Conservation (phyloP, 2,329 filamentous ascomycete species). For the Fusarium duplospermum region DNA sequence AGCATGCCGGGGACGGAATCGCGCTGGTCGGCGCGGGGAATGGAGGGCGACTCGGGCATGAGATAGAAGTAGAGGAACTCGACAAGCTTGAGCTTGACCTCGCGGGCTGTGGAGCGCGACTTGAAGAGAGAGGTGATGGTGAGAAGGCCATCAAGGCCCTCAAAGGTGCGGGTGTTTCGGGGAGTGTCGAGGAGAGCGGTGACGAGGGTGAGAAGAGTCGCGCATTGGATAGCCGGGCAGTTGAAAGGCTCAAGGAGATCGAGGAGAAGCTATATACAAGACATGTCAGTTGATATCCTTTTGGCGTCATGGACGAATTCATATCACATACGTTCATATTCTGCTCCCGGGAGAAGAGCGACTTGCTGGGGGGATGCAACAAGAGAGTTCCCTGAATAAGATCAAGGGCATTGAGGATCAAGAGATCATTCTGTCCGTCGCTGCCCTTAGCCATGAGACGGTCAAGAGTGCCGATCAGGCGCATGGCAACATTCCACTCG, state of each 20-base stretch:
- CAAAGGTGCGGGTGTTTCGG: conserved; percentile 90
- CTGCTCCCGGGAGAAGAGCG: conserved; percentile 86
- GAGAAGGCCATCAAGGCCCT: conserved; percentile 89
- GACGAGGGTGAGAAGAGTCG: conserved; percentile 90
- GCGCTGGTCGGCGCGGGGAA: conserved; percentile 60
- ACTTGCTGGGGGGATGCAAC: conserved; percentile 89
- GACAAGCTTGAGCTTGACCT: conserved; percentile 95
- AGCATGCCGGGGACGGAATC: conserved; percentile 64
- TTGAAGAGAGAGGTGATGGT: conserved; percentile 95
- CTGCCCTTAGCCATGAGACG: conserved; percentile 84
- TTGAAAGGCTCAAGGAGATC: conserved; percentile 94
- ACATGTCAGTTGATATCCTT: conserved; percentile 20
- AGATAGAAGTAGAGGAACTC: conserved; percentile 99
- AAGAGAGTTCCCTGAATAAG: conserved; percentile 89
- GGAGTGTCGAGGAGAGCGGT: conserved; percentile 89
- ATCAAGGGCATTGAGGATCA: conserved; percentile 89
- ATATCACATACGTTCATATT: conserved; percentile 84
- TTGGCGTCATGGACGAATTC: background rate
- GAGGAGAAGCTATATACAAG: conserved; percentile 75
- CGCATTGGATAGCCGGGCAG: conserved; percentile 90
- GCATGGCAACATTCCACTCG: conserved; percentile 94
- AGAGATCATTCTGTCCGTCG: conserved; percentile 85
- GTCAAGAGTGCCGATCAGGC: conserved; percentile 87
- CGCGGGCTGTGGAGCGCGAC: conserved; percentile 82
- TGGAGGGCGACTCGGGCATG: conserved; percentile 84